Conservation (phyloP, 768 basidiomycete species). For the Pleurotus tuoliensis region DNA sequence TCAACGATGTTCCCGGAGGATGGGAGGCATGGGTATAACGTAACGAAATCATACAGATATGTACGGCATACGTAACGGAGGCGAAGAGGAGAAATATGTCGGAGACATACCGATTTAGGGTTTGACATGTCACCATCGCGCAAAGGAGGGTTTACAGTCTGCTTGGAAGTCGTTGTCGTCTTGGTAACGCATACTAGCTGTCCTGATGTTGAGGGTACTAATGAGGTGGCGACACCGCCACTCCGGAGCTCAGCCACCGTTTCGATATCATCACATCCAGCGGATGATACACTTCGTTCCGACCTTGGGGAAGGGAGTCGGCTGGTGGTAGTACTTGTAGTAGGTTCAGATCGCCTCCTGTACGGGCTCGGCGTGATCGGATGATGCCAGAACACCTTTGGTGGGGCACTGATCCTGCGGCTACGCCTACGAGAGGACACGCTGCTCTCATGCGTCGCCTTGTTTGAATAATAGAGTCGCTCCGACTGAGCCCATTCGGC, state of each 20-base stretch:
- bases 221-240: background rate
- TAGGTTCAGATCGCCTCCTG: background rate
- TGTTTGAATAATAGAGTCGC: conserved; percentile 22
- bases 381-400: conserved; percentile 4
- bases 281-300: too few species aligned
- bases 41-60: background rate
- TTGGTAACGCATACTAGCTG: background rate
- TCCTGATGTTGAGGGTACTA: background rate
- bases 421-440: background rate
- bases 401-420: conserved; percentile 8
- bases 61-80: background rate
- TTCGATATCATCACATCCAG: background rate
- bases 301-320: too few species aligned
- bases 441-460: background rate
- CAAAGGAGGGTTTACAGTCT: background rate
- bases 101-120: background rate
- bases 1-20: background rate
- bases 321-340: background rate
- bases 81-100: background rate
- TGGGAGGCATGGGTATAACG: background rate
- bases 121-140: conserved; percentile 1
- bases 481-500: conserved; percentile 34
- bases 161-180: background rate
- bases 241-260: conserved; percentile 2
- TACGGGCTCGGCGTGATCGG: background rate